Conservation (phyloP, 768 basidiomycete genomes). For the Russula foetens region DNA sequence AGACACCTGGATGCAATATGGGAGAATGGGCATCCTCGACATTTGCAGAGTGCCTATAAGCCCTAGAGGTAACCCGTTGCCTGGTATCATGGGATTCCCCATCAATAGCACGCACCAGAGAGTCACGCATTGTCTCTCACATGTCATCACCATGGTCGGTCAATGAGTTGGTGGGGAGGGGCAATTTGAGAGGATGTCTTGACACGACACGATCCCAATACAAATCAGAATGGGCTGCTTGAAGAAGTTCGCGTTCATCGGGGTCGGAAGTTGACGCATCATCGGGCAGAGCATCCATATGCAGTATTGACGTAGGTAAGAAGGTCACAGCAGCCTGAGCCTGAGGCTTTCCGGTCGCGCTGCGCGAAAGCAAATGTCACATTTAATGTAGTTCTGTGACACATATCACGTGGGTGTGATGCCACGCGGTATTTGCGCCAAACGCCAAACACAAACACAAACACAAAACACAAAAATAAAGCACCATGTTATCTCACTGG, state of each 20-base stretch:
- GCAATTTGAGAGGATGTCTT: not conserved
- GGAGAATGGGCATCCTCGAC: not conserved
- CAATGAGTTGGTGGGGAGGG: not conserved
- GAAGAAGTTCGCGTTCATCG: constrained; percentile 14
- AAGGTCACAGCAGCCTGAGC: no score
- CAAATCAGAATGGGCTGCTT: constrained; percentile 1
- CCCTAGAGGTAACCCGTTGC: constrained; percentile 3
- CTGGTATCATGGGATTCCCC: not conserved
- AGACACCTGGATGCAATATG: not conserved
- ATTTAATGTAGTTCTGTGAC: no score
- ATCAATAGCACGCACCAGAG: not conserved
- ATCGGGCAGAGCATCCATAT: not conserved
- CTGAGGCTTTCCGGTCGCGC: no score
- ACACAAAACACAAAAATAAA: no score
- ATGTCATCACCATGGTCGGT: not conserved
- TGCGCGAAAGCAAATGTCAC: no score
- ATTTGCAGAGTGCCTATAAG: not conserved
- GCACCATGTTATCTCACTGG: no score
- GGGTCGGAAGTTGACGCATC: constrained; percentile 11
- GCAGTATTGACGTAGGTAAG: not conserved
- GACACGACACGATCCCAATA: constrained; percentile 12
- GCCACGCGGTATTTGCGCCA: no score
- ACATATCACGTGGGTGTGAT: no score
- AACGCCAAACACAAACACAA: no score
- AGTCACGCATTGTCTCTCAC: not conserved